Conservation (phyloP, 257 asterid genomes). For the Solanum virginianum region DNA sequence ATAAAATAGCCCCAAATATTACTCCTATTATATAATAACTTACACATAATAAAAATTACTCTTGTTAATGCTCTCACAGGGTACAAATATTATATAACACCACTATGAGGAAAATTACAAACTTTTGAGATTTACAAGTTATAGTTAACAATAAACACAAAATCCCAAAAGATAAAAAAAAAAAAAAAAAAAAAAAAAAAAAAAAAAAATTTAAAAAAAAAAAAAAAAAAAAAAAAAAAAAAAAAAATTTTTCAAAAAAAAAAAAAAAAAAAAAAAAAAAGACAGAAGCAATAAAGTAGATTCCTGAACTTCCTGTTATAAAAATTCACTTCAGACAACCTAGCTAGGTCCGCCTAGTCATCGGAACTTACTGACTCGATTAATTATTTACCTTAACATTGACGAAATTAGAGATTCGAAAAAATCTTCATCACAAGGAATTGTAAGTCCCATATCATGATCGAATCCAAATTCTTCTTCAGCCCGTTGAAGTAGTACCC, state of each 20-base stretch:
- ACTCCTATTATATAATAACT: background rate
- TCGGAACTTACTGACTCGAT: background rate
- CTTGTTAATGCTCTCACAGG: background rate
- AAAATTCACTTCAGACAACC: background rate
- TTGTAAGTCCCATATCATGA: constrained; percentile 44
- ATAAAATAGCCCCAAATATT: background rate
- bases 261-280: background rate
- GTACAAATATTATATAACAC: background rate
- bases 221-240: background rate
- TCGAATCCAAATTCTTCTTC: constrained; percentile 57
- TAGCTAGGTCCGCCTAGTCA: background rate
- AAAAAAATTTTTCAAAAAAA: too few relatives aligned
- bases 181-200: background rate
- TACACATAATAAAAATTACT: background rate
- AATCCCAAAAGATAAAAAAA: background rate
- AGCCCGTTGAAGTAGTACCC: constrained; percentile 25
- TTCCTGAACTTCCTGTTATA: background rate
- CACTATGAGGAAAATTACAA: constrained; percentile 1
- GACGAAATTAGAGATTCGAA: constrained; percentile 31
- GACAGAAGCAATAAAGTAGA: background rate
- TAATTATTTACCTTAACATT: constrained; percentile 11
- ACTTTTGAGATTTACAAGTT: constrained; percentile 2
- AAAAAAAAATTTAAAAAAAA: background rate
- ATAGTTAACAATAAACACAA: background rate
- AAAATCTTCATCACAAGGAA: constrained; percentile 39